phyloP scores from a whole-genome alignment of 2,329 filamentous ascomycete genomes.

The Plectosphaerella plurivora region DNA sequence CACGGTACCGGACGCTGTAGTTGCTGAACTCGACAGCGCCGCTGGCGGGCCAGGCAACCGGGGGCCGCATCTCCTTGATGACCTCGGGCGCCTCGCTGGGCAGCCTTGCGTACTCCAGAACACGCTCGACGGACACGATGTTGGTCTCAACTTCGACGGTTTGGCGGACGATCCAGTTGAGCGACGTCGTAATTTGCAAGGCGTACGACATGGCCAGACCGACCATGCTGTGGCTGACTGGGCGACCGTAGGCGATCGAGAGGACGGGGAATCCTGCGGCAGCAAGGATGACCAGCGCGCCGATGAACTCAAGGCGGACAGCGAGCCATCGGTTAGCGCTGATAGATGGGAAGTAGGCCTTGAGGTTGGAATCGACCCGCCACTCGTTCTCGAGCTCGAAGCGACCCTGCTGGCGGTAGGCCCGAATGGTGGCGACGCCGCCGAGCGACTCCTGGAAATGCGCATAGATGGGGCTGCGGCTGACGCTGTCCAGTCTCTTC shows the following conservation, averaged over 20 bases:
- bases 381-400: slow-evolving; percentile 95
- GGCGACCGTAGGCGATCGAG: slow-evolving; percentile 65
- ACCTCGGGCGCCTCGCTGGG: slow-evolving; percentile 94
- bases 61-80: slow-evolving; percentile 79
- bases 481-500: slow-evolving; percentile 93
- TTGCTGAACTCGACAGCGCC: slow-evolving; percentile 88
- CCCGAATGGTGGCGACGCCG: slow-evolving; percentile 91
- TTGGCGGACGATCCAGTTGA: slow-evolving; percentile 99
- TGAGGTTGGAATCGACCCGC: slow-evolving; percentile 90
- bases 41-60: slow-evolving; percentile 85
- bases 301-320: slow-evolving; percentile 90
- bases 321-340: slow-evolving; percentile 94
- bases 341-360: slow-evolving; percentile 93
- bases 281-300: slow-evolving; percentile 85
- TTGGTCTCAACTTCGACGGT: slow-evolving; percentile 99
- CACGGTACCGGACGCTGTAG: slow-evolving; percentile 90
- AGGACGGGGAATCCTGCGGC: slow-evolving; percentile 80
- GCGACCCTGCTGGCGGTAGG: slow-evolving; percentile 81
- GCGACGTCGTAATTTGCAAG: slow-evolving; percentile 90
- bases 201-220: slow-evolving; percentile 97
- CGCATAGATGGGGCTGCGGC: slow-evolving; percentile 91
- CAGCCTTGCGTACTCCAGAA: slow-evolving; percentile 88
- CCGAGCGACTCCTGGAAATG: slow-evolving; percentile 98
- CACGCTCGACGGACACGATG: slow-evolving; percentile 96
- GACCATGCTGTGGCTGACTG: slow-evolving; percentile 68